phyloP scores from a whole-genome alignment of 441 rosid genomes.

The Rhodomyrtus psidioides region DNA sequence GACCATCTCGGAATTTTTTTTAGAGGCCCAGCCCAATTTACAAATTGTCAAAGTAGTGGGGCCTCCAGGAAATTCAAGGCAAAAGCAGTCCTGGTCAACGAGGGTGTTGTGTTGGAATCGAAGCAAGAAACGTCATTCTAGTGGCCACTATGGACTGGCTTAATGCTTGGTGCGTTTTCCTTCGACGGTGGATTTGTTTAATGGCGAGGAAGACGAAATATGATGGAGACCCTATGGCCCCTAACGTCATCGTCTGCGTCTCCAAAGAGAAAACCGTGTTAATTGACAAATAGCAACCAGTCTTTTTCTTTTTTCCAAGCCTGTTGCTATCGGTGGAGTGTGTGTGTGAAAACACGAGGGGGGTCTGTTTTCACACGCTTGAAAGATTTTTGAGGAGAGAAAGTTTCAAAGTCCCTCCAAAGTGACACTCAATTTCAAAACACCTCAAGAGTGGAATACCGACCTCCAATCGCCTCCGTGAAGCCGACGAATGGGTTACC shows the following conservation, averaged over 20 bases:
- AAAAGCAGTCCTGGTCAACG: background rate
- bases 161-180: background rate
- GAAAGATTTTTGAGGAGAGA: background rate
- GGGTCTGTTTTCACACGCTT: background rate
- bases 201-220: background rate
- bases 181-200: background rate
- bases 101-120: background rate
- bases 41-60: background rate
- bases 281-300: background rate
- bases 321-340: background rate
- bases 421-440: too few species aligned
- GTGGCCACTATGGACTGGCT: background rate
- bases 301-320: background rate
- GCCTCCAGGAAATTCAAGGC: background rate
- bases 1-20: too few species aligned
- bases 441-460: background rate
- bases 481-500: background rate
- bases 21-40: background rate
- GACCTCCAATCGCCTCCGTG: background rate
- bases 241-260: background rate
- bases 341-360: accelerated
- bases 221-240: background rate
- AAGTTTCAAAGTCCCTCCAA: too few species aligned
- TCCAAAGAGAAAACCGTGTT: background rate
- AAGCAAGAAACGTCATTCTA: background rate